These are phyloP conservation scores for Aspergillus udagawae DNA, from an alignment of 2,329 filamentous ascomycete species.

Conservation along the genomic window DNA sequence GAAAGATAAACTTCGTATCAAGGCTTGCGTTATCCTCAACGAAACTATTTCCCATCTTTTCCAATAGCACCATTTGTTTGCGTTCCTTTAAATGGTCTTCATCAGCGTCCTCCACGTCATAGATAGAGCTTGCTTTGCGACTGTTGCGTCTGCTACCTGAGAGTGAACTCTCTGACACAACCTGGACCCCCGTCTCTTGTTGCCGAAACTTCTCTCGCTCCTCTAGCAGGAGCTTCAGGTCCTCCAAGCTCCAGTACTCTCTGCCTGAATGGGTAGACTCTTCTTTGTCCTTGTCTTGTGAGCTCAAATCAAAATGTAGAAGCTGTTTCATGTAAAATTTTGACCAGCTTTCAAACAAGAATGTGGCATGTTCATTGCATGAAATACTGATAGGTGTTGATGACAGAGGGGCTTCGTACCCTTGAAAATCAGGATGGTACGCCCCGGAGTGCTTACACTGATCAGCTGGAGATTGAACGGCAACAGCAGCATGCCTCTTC, in stretches of 20 bases:
- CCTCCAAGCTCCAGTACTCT: conserved; percentile 19
- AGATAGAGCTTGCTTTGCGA: neutral
- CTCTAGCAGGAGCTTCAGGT: conserved; percentile 19
- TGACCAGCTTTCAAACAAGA: neutral
- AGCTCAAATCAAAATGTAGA: conserved; percentile 13
- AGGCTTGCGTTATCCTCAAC: neutral
- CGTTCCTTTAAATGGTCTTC: neutral
- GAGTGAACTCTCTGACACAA: neutral
- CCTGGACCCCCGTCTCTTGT: neutral
- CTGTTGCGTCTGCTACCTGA: conserved; percentile 1
- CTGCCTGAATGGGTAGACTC: neutral
- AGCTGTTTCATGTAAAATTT: conserved; percentile 4
- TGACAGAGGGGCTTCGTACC: neutral
- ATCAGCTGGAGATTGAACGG: neutral
- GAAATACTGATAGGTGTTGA: conserved; percentile 8
- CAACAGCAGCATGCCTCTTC: neutral
- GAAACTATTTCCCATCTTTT: neutral
- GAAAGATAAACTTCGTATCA: neutral
- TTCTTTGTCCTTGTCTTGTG: neutral
- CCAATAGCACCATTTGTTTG: neutral
- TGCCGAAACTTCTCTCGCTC: conserved; percentile 14
- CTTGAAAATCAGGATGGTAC: neutral
- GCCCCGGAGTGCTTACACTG: neutral
- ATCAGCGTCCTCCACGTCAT: neutral
- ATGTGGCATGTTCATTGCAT: neutral